Evolutionary conservation across 148 eudicot genomes (phyloP), one percentile per base, ranked within the genome.

Genomic region (Rhododendron ovatum): DNA sequence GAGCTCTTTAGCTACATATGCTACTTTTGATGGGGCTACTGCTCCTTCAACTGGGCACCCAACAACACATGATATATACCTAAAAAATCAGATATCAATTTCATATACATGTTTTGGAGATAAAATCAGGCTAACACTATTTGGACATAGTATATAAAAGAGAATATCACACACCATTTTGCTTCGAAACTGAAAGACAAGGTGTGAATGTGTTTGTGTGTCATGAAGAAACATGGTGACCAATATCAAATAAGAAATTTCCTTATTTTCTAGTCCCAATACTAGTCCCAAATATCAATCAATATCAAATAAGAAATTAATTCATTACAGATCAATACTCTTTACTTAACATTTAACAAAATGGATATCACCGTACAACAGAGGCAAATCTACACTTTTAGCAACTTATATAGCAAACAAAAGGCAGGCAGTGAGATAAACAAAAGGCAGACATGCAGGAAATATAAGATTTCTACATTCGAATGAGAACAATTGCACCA

Each of bases 11-110:
- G 99, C 98, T 75, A 96, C 98, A 91, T 88, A 89, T 82, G 97
- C 99, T 59, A 94, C 99, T 87, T 95, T 93, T 86, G 96, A 92
- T 63, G 98, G 98, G 91, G 98, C 86, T 78, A 96, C 90, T 39
- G 91, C 91, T 88, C 99, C 99, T 91, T 96, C 99, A 88, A 95
- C 91, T 24, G 98, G 99, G 86, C 99, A 96, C 48, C 99, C 99
- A 85, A 95, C 98, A 90, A 95, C 95, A 89, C 99, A 96, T 59
- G 99, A 96, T 91, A 96, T 88, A 86, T 96, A 96, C 83, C 99
- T 96, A 88, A 50, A 81, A 82, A 87, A 86, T 83, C 26, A 82
- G 35, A 78, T 80, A 85, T 80, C 57, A 4, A 53, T 84, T 82
- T 82, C 69, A 81, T 63, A 85, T 43, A 43, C 11, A 43, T 79